phyloP scores from a whole-genome alignment of 352 stramenopile genomes.

The Phytophthora pini region DNA sequence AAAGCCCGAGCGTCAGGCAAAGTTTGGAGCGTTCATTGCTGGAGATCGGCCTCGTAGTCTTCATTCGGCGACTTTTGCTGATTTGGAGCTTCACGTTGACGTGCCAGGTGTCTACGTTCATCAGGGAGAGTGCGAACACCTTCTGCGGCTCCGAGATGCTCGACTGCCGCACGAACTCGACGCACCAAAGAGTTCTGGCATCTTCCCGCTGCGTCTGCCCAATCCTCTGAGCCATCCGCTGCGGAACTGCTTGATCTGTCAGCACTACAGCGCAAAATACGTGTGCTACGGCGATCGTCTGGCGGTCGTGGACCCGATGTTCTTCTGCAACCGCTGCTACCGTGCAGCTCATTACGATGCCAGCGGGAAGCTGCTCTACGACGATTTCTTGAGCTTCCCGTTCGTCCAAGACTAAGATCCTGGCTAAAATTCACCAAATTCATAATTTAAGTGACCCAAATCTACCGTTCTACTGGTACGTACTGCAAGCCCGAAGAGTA shows the following conservation, averaged over 20 bases:
- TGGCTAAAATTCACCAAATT: constrained; percentile 13
- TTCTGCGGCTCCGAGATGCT: constrained; percentile 69
- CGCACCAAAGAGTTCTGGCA: constrained; percentile 26
- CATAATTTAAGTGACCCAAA: constrained; percentile 35
- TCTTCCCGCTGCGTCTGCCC: constrained; percentile 72
- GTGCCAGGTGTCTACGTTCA: constrained; percentile 73
- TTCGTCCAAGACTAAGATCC: constrained; percentile 69
- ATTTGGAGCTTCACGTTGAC: constrained; percentile 64
- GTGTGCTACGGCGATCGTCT: constrained; percentile 82
- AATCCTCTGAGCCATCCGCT: constrained; percentile 53
- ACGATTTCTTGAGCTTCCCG: constrained; percentile 76
- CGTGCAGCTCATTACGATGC: constrained; percentile 65
- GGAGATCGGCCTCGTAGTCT: constrained; percentile 27
- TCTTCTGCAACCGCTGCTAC: constrained; percentile 82
- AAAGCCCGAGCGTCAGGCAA: constrained; percentile 35
- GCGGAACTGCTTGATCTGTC: constrained; percentile 77
- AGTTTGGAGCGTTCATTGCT: constrained; percentile 33
- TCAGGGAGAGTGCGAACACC: constrained; percentile 80
- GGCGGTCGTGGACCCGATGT: constrained; percentile 72
- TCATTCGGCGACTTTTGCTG: constrained; percentile 55
- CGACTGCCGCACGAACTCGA: constrained; percentile 66
- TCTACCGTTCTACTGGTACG: neutral
- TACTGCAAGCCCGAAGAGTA: too few relatives aligned
- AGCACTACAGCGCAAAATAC: constrained; percentile 80
- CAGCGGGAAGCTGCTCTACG: constrained; percentile 61